Percentiles rank a stretch among this genome's conserved stretches.
Conservation (phyloP, 2,329 filamentous ascomycete species). For the Uncinocarpus reesii region DNA sequence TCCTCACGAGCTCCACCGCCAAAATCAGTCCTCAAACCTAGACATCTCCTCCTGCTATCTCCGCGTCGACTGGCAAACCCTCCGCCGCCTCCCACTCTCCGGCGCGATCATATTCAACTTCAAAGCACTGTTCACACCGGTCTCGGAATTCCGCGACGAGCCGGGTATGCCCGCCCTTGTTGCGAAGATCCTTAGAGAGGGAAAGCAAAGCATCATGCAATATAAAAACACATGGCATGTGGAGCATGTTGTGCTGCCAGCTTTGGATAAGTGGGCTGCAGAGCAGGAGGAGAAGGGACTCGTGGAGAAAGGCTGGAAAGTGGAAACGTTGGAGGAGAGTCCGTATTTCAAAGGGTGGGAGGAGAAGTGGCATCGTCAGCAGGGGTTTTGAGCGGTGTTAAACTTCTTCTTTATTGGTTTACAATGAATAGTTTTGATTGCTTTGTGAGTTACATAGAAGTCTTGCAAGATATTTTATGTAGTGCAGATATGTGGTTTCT, state of each 20-base stretch:
- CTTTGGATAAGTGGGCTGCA: slow-evolving; percentile 51
- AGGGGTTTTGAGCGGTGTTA: slow-evolving; percentile 51
- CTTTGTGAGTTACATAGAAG: background rate
- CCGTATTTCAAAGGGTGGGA: slow-evolving; percentile 71
- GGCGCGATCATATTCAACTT: slow-evolving; percentile 76
- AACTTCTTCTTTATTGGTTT: too few species aligned
- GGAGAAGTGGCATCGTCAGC: slow-evolving; percentile 58
- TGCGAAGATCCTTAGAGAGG: slow-evolving; percentile 58
- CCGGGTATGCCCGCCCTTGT: slow-evolving; percentile 62
- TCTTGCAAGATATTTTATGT: too few species aligned
- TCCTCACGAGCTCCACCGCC: slow-evolving; percentile 51
- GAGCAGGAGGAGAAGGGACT: slow-evolving; percentile 57
- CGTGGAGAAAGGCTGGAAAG: slow-evolving; percentile 53
- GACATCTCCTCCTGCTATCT: slow-evolving; percentile 52
- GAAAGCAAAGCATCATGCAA: slow-evolving; percentile 59
- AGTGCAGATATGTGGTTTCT: too few species aligned
- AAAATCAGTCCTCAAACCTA: slow-evolving; percentile 48
- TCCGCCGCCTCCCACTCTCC: slow-evolving; percentile 66
- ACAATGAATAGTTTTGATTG: too few species aligned
- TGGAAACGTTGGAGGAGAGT: slow-evolving; percentile 59
- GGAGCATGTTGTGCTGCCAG: slow-evolving; percentile 59
- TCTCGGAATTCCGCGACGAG: slow-evolving; percentile 60
- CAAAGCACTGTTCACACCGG: slow-evolving; percentile 71
- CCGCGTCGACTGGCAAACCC: slow-evolving; percentile 79
- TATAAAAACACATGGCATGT: slow-evolving; percentile 78